These are phyloP conservation scores for Cladosporium halotolerans DNA, from an alignment of 2,329 filamentous ascomycete genomes.

Conservation along the genomic window DNA sequence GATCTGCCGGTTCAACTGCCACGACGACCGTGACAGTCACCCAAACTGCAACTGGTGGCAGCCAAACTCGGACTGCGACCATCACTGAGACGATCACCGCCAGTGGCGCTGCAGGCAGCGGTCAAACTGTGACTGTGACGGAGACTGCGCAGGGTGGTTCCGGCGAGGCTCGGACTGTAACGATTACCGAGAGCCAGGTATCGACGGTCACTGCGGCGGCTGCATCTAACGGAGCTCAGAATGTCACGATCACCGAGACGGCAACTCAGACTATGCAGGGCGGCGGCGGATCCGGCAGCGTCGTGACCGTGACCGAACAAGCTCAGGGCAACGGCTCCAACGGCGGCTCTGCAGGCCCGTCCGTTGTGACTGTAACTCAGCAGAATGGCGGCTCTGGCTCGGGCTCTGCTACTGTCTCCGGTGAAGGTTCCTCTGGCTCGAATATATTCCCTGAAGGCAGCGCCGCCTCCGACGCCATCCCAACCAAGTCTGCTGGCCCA, in stretches of 20 bases:
- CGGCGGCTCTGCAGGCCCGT: background rate
- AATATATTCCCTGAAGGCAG: background rate
- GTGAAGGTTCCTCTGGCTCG: background rate
- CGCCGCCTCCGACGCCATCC: background rate
- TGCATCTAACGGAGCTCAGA: background rate
- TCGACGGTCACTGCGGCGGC: background rate
- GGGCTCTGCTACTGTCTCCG: background rate
- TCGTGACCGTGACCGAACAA: background rate
- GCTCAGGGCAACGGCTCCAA: background rate
- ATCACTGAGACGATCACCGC: background rate
- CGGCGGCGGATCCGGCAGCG: background rate
- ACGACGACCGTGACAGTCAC: background rate
- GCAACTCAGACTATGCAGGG: background rate
- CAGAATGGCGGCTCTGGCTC: background rate
- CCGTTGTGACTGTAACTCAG: background rate
- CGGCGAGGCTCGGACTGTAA: background rate
- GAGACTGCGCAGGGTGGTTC: background rate
- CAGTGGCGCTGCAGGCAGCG: background rate
- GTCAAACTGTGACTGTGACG: conserved; percentile 1
- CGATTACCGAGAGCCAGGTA: background rate
- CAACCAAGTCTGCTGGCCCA: background rate
- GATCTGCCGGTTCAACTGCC: background rate
- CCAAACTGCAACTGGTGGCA: background rate
- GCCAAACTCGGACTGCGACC: background rate
- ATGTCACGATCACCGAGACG: background rate